Base-by-base conservation (phyloP, 306 rosid genomes). In the Citrullus colocynthis region DNA sequence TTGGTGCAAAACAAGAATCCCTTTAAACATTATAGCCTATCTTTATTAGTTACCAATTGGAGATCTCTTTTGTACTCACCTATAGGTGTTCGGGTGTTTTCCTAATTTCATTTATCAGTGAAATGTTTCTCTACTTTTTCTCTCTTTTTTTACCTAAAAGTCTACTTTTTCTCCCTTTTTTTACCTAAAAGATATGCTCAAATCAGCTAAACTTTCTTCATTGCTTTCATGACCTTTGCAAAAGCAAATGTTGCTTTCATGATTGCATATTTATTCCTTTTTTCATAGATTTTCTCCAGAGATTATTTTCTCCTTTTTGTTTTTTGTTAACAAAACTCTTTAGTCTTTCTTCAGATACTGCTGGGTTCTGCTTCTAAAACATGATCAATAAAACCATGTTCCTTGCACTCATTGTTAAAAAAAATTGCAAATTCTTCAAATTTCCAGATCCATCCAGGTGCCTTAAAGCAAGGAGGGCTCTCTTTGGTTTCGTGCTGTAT, bases 401-500 rank as follows among this genome's bases (percentile, higher is more conserved):
- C 67, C 62, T 44, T 55, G 51, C 62, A 16, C 20, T 20, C 7
- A 12, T 14, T 56, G 75, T 67, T 44, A n/a, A n/a, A 32, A 66
- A 48, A 30, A 59, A 16, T 69, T 67, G 75, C 58, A 75, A 61
- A 78, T 48, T 42, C 55, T 75, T 61, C 69, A 78, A 56, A 80
- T 80, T 80, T 85, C 76, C 92, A 94, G 98, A 90, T 94, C 81
- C 98, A 94, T 89, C 98, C 98, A 1, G 92, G 91, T 45, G 93
- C 97, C 86, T 81, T 89, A 60, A 88, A 87, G 89, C 86, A 84
- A 83, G 98, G 98, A 79, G 98, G 97, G 80, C 80, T 84, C 78
- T 96, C 97, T 24, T 89, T 94, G 91, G 90, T 94, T 83, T 87
- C 93, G 24, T 88, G 96, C 82, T 91, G 97, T 86, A 85, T 94